Conservation (phyloP, 305 asterid genomes). For the Caryopteris hybrid region DNA sequence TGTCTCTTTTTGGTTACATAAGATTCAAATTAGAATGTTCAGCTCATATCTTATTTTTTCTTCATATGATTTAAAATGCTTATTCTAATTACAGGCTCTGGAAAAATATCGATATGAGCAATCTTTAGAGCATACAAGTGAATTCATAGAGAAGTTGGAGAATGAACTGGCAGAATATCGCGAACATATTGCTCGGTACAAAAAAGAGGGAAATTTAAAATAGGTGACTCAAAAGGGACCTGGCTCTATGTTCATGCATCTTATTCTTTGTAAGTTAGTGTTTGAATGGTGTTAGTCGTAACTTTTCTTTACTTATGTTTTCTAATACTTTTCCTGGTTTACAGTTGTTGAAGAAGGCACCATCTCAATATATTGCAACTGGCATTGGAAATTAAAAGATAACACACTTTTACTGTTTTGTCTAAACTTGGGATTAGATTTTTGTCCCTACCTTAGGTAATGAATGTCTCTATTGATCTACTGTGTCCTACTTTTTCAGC, state of each 20-base stretch:
- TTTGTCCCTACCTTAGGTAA: neutral
- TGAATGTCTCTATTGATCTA: neutral
- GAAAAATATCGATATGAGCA: constrained; percentile 73
- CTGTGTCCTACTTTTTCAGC: neutral
- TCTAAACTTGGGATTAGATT: neutral
- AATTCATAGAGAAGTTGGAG: constrained; percentile 84
- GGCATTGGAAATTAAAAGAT: neutral
- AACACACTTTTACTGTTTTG: neutral
- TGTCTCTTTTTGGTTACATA: neutral
- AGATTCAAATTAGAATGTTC: neutral
- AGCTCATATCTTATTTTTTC: constrained; percentile 1
- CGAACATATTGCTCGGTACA: constrained; percentile 58
- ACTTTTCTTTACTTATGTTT: neutral
- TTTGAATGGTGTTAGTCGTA: neutral
- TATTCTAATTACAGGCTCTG: constrained; percentile 53
- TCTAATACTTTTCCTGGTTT: constrained; percentile 8
- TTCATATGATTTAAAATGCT: constrained; percentile 3
- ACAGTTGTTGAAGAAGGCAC: neutral
- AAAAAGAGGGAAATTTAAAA: constrained; percentile 30
- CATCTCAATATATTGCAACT: neutral
- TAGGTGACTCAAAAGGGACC: constrained; percentile 16
- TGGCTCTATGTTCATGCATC: neutral
- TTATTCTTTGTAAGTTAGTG: constrained; percentile 13
- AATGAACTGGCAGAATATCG: constrained; percentile 74
- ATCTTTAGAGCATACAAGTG: constrained; percentile 85